Conservation (phyloP, 495 filamentous ascomycete genomes). For the Talaromyces thailandensis region DNA sequence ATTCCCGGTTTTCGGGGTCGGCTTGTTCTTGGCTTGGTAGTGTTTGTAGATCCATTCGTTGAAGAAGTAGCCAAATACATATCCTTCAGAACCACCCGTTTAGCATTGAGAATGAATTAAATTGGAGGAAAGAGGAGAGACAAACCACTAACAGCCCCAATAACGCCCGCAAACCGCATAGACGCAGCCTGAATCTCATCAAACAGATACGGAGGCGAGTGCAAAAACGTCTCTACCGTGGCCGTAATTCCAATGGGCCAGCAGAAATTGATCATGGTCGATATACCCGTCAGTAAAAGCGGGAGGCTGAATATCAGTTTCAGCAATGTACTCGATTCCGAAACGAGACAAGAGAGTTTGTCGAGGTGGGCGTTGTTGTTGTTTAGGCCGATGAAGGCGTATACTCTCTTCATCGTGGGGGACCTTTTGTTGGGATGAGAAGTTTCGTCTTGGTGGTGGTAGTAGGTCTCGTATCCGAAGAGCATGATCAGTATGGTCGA, state of each 20-base stretch:
- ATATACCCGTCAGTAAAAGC: slow-evolving; percentile 15
- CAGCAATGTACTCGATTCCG: slow-evolving; percentile 17
- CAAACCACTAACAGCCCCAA: slow-evolving; percentile 24
- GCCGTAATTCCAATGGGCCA: slow-evolving; percentile 35
- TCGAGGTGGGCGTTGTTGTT: slow-evolving; percentile 18
- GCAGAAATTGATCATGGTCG: slow-evolving; percentile 26
- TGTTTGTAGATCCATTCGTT: slow-evolving; percentile 27
- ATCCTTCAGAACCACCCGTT: slow-evolving; percentile 13
- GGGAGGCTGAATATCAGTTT: slow-evolving; percentile 27
- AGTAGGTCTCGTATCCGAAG: slow-evolving; percentile 41
- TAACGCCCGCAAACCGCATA: slow-evolving; percentile 29
- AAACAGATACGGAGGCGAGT: slow-evolving; percentile 29
- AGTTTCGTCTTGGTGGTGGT: slow-evolving; percentile 12
- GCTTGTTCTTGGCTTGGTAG: slow-evolving; percentile 8
- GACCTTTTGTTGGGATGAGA: background rate
- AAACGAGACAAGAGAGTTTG: slow-evolving; percentile 13
- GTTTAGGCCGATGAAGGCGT: slow-evolving; percentile 44
- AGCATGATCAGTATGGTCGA: slow-evolving; percentile 32
- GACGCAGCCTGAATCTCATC: slow-evolving; percentile 27
- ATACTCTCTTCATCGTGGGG: background rate
- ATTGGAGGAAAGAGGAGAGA: background rate
- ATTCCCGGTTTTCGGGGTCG: background rate
- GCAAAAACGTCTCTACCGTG: slow-evolving; percentile 27
- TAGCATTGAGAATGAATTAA: background rate
- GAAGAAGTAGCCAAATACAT: slow-evolving; percentile 25